phyloP scores from a whole-genome alignment of 495 filamentous ascomycete genomes.

The Penicillium angulare region DNA sequence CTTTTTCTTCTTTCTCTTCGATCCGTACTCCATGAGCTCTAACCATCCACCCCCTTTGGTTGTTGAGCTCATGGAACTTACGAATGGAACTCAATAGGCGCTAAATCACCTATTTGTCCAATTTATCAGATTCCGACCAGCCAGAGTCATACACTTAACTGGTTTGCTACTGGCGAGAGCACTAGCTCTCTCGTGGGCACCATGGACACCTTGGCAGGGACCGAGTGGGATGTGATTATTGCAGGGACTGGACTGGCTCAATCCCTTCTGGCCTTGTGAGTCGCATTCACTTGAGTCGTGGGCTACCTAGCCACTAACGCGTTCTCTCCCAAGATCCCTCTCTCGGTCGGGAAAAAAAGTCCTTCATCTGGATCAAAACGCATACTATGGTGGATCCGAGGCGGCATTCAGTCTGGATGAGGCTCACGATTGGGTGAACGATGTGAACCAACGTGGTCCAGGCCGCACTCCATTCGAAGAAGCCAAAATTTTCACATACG shows the following conservation, averaged over 20 bases:
- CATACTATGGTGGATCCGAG: constrained; percentile 83
- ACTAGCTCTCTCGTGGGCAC: constrained; percentile 21
- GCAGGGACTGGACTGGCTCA: constrained; percentile 85
- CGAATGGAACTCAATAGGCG: too few species aligned
- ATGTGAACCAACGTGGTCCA: constrained; percentile 46
- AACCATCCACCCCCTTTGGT: too few species aligned
- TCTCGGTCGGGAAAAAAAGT: constrained; percentile 90
- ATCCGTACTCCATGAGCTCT: too few species aligned
- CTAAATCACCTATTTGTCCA: too few species aligned
- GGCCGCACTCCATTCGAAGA: constrained; percentile 36
- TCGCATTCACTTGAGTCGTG: constrained; percentile 17
- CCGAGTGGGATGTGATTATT: constrained; percentile 88
- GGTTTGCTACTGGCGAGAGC: too few species aligned
- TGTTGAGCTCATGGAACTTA: not conserved
- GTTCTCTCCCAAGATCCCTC: constrained; percentile 66
- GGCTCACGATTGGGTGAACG: constrained; percentile 67
- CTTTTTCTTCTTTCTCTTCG: not conserved
- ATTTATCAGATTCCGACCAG: too few species aligned
- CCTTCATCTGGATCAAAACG: constrained; percentile 83
- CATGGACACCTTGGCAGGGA: constrained; percentile 81
- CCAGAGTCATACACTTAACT: too few species aligned
- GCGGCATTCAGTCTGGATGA: constrained; percentile 88
- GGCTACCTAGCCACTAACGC: constrained; percentile 53
- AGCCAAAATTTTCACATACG: constrained; percentile 30
- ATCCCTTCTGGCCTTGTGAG: constrained; percentile 92